Evolutionary conservation across 2,329 filamentous ascomycete species (phyloP).

Genomic region (Bipolaris bicolor): DNA sequence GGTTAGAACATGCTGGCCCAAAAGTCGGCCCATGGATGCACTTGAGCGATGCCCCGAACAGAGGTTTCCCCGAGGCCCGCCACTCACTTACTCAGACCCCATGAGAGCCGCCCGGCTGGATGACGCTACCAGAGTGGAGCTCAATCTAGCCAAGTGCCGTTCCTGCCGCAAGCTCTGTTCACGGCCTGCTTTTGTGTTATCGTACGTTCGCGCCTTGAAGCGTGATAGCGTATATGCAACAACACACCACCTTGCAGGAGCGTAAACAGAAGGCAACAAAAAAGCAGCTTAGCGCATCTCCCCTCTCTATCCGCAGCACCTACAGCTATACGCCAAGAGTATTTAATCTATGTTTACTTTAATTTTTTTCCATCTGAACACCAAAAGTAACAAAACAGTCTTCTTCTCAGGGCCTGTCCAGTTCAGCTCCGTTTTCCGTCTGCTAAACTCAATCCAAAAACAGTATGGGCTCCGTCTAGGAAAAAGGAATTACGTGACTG

Average conservation of each 20-base stretch:
- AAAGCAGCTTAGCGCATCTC: neutral
- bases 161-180: neutral
- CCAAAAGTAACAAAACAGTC: too few relatives aligned
- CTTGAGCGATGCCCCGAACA: conserved; percentile 4
- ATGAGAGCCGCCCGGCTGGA: neutral
- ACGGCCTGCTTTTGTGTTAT: neutral
- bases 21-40: conserved; percentile 1
- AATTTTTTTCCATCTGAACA: too few relatives aligned
- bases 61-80: conserved; percentile 2
- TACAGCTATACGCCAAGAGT: neutral
- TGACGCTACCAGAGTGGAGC: neutral
- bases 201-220: neutral
- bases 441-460: too few relatives aligned
- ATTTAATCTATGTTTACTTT: too few relatives aligned
- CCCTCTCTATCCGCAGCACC: too few relatives aligned
- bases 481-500: too few relatives aligned
- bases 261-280: neutral
- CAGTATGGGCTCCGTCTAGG: too few relatives aligned
- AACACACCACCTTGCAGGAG: neutral
- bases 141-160: neutral
- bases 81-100: neutral
- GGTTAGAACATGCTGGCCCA: neutral
- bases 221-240: neutral
- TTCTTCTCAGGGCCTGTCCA: too few relatives aligned
- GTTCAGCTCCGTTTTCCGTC: too few relatives aligned